These are phyloP conservation scores for Ophiostoma sp. DNA, from an alignment of 2,329 filamentous ascomycete species.

Conservation along the genomic window DNA sequence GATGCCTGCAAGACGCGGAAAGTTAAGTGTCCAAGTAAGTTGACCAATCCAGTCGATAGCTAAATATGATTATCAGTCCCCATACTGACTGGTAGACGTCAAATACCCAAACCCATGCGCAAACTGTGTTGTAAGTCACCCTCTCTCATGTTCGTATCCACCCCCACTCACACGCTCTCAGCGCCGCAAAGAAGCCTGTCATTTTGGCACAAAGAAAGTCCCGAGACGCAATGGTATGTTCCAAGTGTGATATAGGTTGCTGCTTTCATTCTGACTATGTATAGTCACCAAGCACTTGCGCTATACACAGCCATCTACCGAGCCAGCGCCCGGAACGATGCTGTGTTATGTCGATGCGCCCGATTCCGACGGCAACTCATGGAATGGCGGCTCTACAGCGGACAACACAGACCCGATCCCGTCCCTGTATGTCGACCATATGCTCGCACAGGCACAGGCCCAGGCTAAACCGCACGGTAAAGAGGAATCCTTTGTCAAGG, in stretches of 20 bases:
- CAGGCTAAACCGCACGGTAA: slow-evolving; percentile 16
- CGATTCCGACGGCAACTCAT: neutral
- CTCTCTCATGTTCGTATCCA: neutral
- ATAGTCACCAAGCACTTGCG: slow-evolving; percentile 19
- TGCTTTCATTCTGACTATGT: neutral
- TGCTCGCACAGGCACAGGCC: slow-evolving; percentile 28
- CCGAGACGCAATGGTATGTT: slow-evolving; percentile 23
- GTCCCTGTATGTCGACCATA: slow-evolving; percentile 31
- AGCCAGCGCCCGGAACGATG: neutral
- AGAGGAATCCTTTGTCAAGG: slow-evolving; percentile 29
- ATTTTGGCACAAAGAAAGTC: slow-evolving; percentile 25
- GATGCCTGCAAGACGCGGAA: slow-evolving; percentile 40
- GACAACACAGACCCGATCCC: slow-evolving; percentile 23
- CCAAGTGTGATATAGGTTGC: neutral
- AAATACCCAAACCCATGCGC: slow-evolving; percentile 21
- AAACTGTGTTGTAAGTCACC: slow-evolving; percentile 23
- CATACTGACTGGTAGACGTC: slow-evolving; percentile 19
- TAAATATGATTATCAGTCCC: neutral
- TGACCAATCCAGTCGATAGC: neutral
- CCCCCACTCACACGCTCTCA: slow-evolving; percentile 16
- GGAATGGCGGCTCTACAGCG: neutral
- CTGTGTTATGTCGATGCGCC: slow-evolving; percentile 16
- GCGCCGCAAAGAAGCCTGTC: slow-evolving; percentile 25
- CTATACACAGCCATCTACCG: neutral
- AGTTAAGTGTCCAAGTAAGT: slow-evolving; percentile 38